Base-by-base conservation (phyloP, 2,329 filamentous ascomycete genomes). In the Ceratocystis destructans region DNA sequence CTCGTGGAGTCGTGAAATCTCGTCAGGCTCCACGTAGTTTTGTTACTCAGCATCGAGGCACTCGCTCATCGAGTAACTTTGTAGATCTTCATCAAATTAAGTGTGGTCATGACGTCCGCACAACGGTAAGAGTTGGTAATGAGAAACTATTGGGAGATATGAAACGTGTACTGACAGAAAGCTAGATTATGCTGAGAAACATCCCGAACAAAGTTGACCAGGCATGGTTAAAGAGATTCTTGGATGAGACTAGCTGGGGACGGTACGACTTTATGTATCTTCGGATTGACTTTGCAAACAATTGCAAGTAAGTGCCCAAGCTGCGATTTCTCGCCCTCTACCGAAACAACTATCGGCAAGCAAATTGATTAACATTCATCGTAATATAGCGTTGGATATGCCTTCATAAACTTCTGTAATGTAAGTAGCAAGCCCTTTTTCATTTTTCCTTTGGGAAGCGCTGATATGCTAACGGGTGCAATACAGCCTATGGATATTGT, bases 211-310 rank as follows among this genome's bases (percentile, higher is more conserved):
- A 92, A 71, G 86, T 96, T 66, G 84, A 90, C 71, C 85, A 90
- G 75, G 78, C 81, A 0, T 86, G 88, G 78, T 77, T 96, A 17
- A 95, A 95, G 78, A 76, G 79, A 0, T 86, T 95, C 66, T 80
- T 97, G 15, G 89, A 96, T 72, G 80, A 87, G 69, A 88, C 86
- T 17, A 90, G 86, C 74, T 84, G 82, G 76, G 91, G 90, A 37
- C 87, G 87, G 69, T 97, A 95, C 74, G 92, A 97, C 73, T 97
- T 97, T 75, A 85, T 96, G 80, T 99, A 99, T 74, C 78, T 97
- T 64, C 87, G 94, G 48, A 97, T 97, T 71, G 89, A 92, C 73
- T 92, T 92, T 71, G 85, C 84, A 65, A 90, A 90, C 71, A 85
- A 90, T 69, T 90, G 88, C 86, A 92, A 91, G 87, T 89, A 76